Base-by-base conservation (phyloP, 2,329 filamentous ascomycete genomes). In the Cladosporium phlei region DNA sequence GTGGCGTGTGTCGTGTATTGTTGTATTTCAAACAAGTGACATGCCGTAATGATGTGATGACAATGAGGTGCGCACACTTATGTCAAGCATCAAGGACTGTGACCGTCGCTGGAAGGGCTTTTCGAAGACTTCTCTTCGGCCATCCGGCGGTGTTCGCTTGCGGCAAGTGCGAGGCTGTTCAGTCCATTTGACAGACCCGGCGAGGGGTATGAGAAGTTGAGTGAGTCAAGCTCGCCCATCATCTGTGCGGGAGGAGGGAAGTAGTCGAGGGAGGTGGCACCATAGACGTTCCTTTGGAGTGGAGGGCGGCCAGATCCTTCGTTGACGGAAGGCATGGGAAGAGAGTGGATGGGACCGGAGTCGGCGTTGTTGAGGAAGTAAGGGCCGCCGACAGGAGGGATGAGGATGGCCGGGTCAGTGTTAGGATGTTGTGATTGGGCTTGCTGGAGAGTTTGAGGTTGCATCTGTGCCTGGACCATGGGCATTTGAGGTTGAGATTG, bases 171-270 rank as follows among this genome's bases (percentile, higher is more conserved):
- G 32, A 66, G 57, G 38, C 61, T 65, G 53, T 66, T 63, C n/a
- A 66, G 55, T 7, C 63, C 63, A 29, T 66, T 65, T 22, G 62
- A 65, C 10, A 66, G 49, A 17, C 64, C 63, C 17, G 64, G 64
- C n/a, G 62, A 65, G 19, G 64, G 64, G 38, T 66, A 66, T 33
- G 59, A 61, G 51, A 60, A 64, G 50, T 63, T 62, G 8, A 65
- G 53, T 5, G 57, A 56, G 30, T 63, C 59, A 5, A 59, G 60
- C 44, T 65, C 64, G 12, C 49, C 30, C 2, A 61, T 46, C 49
- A 60, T 59, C 4, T 57, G 44, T 19, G 57, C 55, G 16, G 51
- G 49, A 6, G 63, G 57, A 16, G 62, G 56, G 9, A 63, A 53
- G 43, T 59, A 66, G 33, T 65, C 64, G 21, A 66, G 54, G 7